Evolutionary conservation across 2,329 filamentous ascomycete species (phyloP), one percentile per base, ranked within the genome.

Genomic region (Alternaria sp.): DNA sequence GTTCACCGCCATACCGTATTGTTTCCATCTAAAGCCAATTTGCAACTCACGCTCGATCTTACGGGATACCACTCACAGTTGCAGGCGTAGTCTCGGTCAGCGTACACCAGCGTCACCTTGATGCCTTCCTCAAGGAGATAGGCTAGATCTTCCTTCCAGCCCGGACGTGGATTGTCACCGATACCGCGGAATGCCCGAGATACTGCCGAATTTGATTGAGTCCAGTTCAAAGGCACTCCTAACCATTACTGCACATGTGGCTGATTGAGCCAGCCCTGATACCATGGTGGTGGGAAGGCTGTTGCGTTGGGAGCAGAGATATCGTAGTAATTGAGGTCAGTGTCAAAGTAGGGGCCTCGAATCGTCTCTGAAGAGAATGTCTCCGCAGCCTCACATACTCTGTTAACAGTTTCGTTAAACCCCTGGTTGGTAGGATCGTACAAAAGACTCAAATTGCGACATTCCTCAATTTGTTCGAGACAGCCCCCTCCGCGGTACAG

Each of bases 1-100:
- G 87, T 76, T 95, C 85, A 34, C 90, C 91, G n/a, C 92, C 91
- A 63, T 89, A 80, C 86, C 44, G 29, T 34, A 8, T n/a, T 4
- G 5, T 11, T 14, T n/a, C 21, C 17, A 24, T 23, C 9, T 2
- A 24, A 14, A 24, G 6, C 34, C 11, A 46, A 29, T 34, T 24
- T 17, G 10, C n/a, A 3, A 34, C 29, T 24, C 29, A 46, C 8
- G n/a, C 17, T 8, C 44, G 24, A 8, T 1, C 3, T 34, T 24
- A 11, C 14, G 17, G 21, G 29, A 23, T 14, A 24, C 13, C 24
- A 46, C 44, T 46, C 29, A 46, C 89, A 86, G 67, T 86, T 86
- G 74, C 83, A 84, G 59, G 81, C 67, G 31, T 71, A 75, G 44
- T 81, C 85, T 31, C 70, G 60, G 52, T 77, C 74, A 4, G 72